Percentiles rank a stretch among this genome's conserved stretches.
Evolutionary conservation across 2,329 filamentous ascomycete species (phyloP).

Genomic region (Botrytis medusae): DNA sequence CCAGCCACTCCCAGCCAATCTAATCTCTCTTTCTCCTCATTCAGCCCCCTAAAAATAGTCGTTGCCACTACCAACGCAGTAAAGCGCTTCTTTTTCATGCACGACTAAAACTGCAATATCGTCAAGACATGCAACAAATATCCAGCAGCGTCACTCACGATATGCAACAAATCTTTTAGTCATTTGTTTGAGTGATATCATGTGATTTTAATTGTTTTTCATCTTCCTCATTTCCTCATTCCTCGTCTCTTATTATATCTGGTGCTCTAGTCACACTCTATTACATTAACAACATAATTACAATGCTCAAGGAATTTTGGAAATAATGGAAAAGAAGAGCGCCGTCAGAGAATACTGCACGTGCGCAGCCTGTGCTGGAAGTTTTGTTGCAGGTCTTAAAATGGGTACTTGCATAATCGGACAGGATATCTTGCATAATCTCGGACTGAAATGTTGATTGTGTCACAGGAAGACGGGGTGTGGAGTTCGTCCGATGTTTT

Average conservation of each 20-base stretch:
- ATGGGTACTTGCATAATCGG: constrained; percentile 13
- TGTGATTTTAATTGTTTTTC: neutral
- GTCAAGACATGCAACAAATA: constrained; percentile 16
- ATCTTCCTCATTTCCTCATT: neutral
- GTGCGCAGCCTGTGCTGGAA: neutral
- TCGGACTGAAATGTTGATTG: neutral
- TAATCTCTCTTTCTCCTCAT: neutral
- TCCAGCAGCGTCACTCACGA: constrained; percentile 15
- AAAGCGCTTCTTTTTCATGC: constrained; percentile 8
- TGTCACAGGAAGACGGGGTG: neutral
- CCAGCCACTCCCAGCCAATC: constrained; percentile 2
- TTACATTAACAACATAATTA: neutral
- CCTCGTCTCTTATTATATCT: too few species aligned
- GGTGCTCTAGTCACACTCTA: neutral
- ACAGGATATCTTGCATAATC: constrained; percentile 7
- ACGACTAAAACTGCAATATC: neutral
- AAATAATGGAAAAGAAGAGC: neutral
- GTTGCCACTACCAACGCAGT: neutral
- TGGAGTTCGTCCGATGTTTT: neutral
- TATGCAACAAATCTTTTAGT: constrained; percentile 22
- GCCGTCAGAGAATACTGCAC: neutral
- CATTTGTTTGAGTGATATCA: neutral
- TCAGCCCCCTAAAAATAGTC: constrained; percentile 5
- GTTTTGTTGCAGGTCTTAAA: constrained; percentile 18
- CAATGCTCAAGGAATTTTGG: neutral